Base-by-base conservation (phyloP, 495 filamentous ascomycete species). In the Niebla homalea region DNA sequence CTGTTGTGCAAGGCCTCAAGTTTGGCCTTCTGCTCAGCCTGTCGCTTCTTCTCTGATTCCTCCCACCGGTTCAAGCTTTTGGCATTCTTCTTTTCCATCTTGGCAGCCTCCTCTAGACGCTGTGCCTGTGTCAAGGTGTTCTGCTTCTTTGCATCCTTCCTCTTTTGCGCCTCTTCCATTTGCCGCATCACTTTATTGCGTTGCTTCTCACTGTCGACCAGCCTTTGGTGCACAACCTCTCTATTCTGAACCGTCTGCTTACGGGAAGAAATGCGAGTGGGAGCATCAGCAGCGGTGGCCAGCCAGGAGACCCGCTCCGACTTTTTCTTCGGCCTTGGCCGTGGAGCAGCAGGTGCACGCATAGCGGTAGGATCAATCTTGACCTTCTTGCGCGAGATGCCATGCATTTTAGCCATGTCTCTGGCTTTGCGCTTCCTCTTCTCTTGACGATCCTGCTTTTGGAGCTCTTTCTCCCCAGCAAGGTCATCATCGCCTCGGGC, bases 41-140 rank as follows among this genome's bases (percentile, higher is more conserved):
- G 82, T 52, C 89, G 78, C 58, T 78, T 76, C 67, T 85, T 85
- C 68, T 98, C 92, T 14, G 82, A 81, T 62, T 87, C 84, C 65
- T 97, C 90, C 90, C 92, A 98, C 36, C 84, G 76, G 58, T 88
- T 94, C 57, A 98, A 65, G 69, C 87, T 95, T 71, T 90, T 94
- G 45, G 82, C 76, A 58, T 96, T 98, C 51, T 77, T 69, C 64
- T 80, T 80, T 63, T 96, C 90, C 25, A 89, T 78, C 56, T 81
- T 69, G 22, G 81, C 88, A 20, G 90, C 92, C 62, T 94, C 86
- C 12, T 77, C 79, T 37, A 98, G 70, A 32, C 87, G 81, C 52
- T 96, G 81, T n/a, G 72, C 85, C 62, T 96, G 92, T 20, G 87
- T 93, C 84, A 95, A 84, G 42, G 80, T 70, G 56, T 79, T 79